Evolutionary conservation across 2,329 filamentous ascomycete species (phyloP), one percentile per base, ranked within the genome.

Genomic region (Orbilia oligospora): DNA sequence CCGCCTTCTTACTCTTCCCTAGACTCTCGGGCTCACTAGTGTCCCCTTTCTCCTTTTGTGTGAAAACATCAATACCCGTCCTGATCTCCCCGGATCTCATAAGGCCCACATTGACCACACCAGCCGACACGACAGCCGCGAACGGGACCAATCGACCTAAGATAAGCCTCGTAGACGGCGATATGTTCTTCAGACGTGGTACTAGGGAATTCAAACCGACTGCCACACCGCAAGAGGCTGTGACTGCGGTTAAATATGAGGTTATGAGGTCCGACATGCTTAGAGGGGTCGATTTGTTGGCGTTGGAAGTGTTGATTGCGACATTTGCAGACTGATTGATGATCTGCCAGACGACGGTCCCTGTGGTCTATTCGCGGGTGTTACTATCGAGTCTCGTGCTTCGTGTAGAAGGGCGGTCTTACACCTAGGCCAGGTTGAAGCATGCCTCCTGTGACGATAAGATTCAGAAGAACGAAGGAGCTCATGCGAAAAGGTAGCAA

Each of bases 401-500:
- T 30, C 9, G 18, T 9, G 24, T 55, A 67, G 55, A 38, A 58
- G 36, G 58, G 5, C 44, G 9, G 16, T 80, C 87, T 79, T 87
- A 93, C 91, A 82, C 75, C 87, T 24, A 98, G 89, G 9, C 92
- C 92, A 2, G 96, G 96, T 67, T 95, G 96, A 71, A 99, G 91
- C 96, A 99, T 99, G 82, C 96, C 96, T 5, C 91, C 95, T 55
- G 96, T 99, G 79, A 98, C 95, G 73, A 98, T 88, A 84, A 99
- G 86, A 85, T 99, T 99, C 80, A 94, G 94, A 70, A 98, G 86
- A 69, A 97, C 94, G 84, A 96, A 99, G 86, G 89, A 92, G 65
- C 95, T 98, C 96, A 99, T 99, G 84, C 96, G 93, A 84, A 98
- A 98, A 20, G 96, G 96, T 18, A 99, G 88, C 82, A 98, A 90